Base-by-base conservation (phyloP, 179 eudicot genomes). In the Vitellaria paradoxa region DNA sequence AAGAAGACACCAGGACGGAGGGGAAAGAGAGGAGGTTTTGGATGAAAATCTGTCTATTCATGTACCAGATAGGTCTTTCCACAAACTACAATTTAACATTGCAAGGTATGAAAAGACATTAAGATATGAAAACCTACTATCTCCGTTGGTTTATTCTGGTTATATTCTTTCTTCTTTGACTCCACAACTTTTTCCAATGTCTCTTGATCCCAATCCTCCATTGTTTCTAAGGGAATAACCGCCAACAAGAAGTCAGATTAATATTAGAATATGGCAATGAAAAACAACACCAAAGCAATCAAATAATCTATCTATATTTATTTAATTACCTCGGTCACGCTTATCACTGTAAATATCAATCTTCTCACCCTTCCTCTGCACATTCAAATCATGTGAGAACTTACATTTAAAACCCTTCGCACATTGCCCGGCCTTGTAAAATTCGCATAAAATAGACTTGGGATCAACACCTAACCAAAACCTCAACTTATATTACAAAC, bases 351-450 rank as follows among this genome's bases (percentile, higher is more conserved):
- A 92, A 65, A 94, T 84, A 74, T 92, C 93, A 74, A 94, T 94
- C 96, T 94, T 94, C 87, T 91, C 98, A 77, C 98, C 98, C 81
- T 94, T 94, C 86, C 98, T 90, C 81, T 91, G 96, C 65, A 94
- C 87, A 85, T 89, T 94, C 83, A 94, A 83, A 81, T 94, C 98
- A 82, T 92, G 98, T 2, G 98, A 94, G 75, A 94, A 94, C 84
- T 92, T 94, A 87, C 98, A 94, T 53, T 94, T 94, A 78, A 94
- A 94, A 46, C 98, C 98, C 81, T 94, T 94, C 4, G 92, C 82
- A 89, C 97, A 94, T 78, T 94, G 97, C 79, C 98, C 98, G 68
- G 76, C 97, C 85, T 94, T 94, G 80, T 82, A 94, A 76, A 88
- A 90, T 84, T 94, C 98, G 59, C 98, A 94, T 3, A 94, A 79